Conservation (phyloP, 345 rosid species). For the Dovyalis caffra region DNA sequence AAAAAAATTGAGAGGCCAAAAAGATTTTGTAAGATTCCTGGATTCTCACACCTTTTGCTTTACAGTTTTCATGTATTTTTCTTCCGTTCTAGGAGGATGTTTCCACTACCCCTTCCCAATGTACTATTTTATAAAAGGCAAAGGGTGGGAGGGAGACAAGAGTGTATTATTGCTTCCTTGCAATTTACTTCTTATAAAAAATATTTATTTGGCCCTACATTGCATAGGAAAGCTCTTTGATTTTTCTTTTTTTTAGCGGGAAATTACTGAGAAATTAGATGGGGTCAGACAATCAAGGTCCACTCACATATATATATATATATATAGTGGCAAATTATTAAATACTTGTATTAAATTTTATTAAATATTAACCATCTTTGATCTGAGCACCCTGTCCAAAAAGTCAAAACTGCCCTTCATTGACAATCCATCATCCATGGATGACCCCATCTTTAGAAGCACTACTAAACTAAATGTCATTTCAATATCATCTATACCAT, state of each 20-base stretch:
- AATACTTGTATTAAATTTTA: too few relatives aligned
- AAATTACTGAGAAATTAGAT: neutral
- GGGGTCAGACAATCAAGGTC: too few relatives aligned
- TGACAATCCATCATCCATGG: neutral
- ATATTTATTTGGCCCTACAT: neutral
- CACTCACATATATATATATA: too few relatives aligned
- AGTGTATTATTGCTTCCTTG: constrained; percentile 12
- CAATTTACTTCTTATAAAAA: neutral
- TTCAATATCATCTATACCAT: too few relatives aligned
- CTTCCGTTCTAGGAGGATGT: neutral
- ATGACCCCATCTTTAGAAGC: neutral
- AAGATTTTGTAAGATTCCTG: neutral
- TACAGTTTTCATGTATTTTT: neutral
- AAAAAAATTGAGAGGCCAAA: too few relatives aligned
- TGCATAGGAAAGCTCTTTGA: neutral
- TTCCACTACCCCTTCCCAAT: constrained; percentile 14
- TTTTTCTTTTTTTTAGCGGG: neutral
- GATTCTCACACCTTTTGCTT: constrained; percentile 1
- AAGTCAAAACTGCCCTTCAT: neutral
- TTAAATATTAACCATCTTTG: too few relatives aligned
- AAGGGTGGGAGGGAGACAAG: neutral
- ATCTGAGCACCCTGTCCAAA: too few relatives aligned
- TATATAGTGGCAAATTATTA: too few relatives aligned
- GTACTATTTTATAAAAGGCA: neutral
- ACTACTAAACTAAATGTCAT: too few relatives aligned